These are phyloP conservation scores for Microbotryum violaceum DNA, from an alignment of 1,284 basidiomycete genomes.

Conservation along the genomic window DNA sequence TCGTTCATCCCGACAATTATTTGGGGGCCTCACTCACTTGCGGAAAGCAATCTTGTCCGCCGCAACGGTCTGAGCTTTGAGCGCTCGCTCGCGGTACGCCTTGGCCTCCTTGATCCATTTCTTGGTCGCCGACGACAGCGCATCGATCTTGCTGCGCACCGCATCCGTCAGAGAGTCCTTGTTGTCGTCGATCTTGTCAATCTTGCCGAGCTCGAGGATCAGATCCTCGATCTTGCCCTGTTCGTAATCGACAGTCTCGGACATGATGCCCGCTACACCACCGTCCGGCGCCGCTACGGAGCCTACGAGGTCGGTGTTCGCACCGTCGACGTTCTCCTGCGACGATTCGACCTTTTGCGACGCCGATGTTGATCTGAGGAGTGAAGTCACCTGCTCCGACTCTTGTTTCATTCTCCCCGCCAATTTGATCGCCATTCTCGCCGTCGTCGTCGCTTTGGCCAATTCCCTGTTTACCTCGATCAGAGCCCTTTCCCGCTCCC, in stretches of 20 bases:
- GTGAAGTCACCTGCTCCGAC: conserved; percentile 11
- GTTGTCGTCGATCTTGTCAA: conserved; percentile 51
- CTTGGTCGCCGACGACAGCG: conserved; percentile 61
- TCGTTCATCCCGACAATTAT: too few relatives aligned
- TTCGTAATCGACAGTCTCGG: conserved; percentile 38
- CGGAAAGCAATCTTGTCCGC: conserved; percentile 83
- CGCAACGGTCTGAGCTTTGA: conserved; percentile 40
- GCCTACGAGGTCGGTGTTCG: conserved; percentile 43
- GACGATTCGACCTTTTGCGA: conserved; percentile 43
- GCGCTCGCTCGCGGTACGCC: conserved; percentile 80
- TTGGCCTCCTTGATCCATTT: conserved; percentile 97
- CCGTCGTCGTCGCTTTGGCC: conserved; percentile 41
- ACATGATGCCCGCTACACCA: not conserved
- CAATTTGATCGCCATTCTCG: conserved; percentile 15
- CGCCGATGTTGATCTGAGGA: conserved; percentile 9
- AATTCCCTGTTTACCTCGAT: conserved; percentile 66
- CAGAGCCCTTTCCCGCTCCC: conserved; percentile 59
- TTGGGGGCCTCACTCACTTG: conserved; percentile 45
- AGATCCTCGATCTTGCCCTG: conserved; percentile 60
- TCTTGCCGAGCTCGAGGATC: conserved; percentile 58
- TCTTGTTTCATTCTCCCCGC: conserved; percentile 18
- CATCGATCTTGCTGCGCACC: conserved; percentile 59
- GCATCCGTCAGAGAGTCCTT: conserved; percentile 75
- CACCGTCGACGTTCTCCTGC: conserved; percentile 50
- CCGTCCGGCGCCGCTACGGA: conserved; percentile 11